Percentiles rank a stretch among this genome's conserved stretches.
These are phyloP conservation scores for Trichoderma sp. DNA, from an alignment of 2,329 filamentous ascomycete species.

Conservation along the genomic window DNA sequence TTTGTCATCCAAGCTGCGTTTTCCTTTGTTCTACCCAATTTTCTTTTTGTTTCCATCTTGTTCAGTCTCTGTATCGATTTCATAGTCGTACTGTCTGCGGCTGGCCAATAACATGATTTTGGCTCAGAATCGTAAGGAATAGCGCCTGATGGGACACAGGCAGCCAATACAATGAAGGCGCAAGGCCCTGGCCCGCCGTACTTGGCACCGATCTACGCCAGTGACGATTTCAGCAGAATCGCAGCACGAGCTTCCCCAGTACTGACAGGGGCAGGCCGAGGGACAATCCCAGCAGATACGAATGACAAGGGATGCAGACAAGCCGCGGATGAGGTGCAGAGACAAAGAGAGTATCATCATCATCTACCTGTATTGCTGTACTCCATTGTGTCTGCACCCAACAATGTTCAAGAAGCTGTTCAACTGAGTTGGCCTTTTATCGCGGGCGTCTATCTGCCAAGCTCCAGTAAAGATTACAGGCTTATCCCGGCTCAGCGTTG, in stretches of 20 bases:
- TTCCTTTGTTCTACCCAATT: background rate
- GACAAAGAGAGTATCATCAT: background rate
- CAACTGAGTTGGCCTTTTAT: background rate
- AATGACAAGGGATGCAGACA: background rate
- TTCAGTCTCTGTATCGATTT: background rate
- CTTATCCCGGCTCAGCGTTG: background rate
- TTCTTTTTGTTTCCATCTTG: background rate
- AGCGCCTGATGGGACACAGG: background rate
- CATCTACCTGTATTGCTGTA: no score
- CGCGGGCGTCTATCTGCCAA: background rate
- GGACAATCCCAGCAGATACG: background rate
- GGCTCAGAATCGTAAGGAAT: background rate
- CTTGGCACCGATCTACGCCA: constrained; percentile 14
- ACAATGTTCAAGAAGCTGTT: background rate
- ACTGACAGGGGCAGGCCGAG: constrained; percentile 4
- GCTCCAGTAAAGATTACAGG: background rate
- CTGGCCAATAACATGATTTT: background rate
- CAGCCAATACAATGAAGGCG: background rate
- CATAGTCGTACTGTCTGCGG: background rate
- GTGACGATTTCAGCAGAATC: constrained; percentile 15
- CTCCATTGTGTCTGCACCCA: background rate
- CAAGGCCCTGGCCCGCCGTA: background rate
- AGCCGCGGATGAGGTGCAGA: background rate
- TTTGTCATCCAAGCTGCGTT: background rate
- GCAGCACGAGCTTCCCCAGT: constrained; percentile 12